Percentiles rank a stretch among this genome's conserved stretches.
These are phyloP conservation scores for Mucor lusitanicus DNA, from an alignment of 371 early-diverging fungal species.

Conservation along the genomic window DNA sequence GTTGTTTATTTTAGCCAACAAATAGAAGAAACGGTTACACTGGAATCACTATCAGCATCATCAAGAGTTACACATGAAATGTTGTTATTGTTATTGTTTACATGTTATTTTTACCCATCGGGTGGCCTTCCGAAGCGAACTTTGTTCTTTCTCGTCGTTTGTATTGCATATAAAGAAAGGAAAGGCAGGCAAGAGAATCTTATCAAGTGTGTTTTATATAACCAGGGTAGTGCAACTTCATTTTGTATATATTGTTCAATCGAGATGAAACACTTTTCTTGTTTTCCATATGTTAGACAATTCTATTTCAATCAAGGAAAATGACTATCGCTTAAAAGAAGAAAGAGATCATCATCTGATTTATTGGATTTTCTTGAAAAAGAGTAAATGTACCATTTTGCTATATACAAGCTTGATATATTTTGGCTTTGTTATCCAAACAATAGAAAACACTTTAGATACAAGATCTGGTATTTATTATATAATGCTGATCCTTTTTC, in stretches of 20 bases:
- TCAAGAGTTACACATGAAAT: conserved; percentile 1
- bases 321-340: background rate
- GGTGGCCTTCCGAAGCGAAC: background rate
- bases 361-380: background rate
- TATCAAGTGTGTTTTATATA: background rate
- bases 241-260: background rate
- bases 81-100: conserved; percentile 10
- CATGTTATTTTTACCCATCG: conserved; percentile 9
- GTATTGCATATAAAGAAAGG: background rate
- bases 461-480: background rate
- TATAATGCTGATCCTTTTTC: background rate
- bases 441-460: background rate
- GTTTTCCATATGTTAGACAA: background rate
- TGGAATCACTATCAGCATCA: background rate
- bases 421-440: background rate
- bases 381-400: background rate
- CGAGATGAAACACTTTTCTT: background rate
- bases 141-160: background rate
- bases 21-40: background rate
- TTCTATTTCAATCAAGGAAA: background rate
- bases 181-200: background rate
- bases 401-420: background rate
- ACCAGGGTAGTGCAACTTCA: background rate
- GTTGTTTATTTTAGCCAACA: background rate
- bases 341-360: background rate